These are phyloP conservation scores for Cystoderma amianthinum DNA, from an alignment of 768 basidiomycete species.

Conservation along the genomic window DNA sequence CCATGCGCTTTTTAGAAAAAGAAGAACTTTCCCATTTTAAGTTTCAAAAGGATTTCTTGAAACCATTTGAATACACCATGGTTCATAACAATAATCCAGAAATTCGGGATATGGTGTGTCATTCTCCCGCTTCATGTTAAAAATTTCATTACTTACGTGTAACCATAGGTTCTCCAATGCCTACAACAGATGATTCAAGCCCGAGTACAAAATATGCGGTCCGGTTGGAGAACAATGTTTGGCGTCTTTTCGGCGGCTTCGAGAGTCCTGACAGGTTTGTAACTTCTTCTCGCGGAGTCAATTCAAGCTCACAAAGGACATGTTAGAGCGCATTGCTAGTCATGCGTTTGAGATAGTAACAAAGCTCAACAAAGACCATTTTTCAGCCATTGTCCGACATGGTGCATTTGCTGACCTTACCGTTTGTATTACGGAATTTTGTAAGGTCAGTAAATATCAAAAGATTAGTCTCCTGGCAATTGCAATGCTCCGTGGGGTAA, in stretches of 20 bases:
- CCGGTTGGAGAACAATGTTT: constrained; percentile 99
- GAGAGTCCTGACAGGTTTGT: constrained; percentile 78
- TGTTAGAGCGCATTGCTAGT: constrained; percentile 72
- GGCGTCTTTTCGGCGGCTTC: constrained; percentile 97
- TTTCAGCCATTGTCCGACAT: constrained; percentile 82
- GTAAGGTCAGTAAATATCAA: constrained; percentile 99
- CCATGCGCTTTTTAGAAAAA: constrained; percentile 98
- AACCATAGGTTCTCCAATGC: constrained; percentile 83
- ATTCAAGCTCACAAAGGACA: not conserved
- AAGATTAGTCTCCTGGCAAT: constrained; percentile 96
- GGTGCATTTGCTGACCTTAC: constrained; percentile 95
- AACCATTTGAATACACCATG: constrained; percentile 98
- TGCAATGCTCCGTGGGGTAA: constrained; percentile 90
- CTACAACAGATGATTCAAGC: constrained; percentile 99
- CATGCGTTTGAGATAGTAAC: constrained; percentile 97
- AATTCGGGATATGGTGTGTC: constrained; percentile 84
- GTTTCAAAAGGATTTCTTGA: constrained; percentile 98
- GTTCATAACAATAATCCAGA: constrained; percentile 93
- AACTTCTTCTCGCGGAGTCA: not conserved
- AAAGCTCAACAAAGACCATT: constrained; percentile 85
- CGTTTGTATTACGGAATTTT: constrained; percentile 97
- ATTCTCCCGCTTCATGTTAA: not conserved
- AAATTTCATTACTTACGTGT: not conserved
- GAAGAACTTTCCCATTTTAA: constrained; percentile 98
- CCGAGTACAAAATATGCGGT: constrained; percentile 89